Conservation (phyloP, 441 rosid genomes). For the Erodium texanum region DNA sequence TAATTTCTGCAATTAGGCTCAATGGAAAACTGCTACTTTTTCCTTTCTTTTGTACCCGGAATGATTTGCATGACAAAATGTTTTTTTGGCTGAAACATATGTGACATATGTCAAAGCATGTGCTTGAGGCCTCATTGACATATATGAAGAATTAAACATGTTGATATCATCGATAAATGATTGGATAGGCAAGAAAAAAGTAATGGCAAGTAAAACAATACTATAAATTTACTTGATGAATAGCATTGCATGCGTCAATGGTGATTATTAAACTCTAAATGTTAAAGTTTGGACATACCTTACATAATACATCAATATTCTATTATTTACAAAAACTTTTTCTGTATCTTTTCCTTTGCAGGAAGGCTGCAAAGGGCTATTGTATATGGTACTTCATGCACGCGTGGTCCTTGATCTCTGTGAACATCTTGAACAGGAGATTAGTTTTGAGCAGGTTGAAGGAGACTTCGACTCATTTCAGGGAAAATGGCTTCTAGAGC, state of each 20-base stretch:
- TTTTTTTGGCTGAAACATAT: neutral
- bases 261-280: neutral
- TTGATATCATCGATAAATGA: neutral
- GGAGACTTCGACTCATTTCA: slow-evolving; percentile 88
- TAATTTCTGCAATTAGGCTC: too few species aligned
- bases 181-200: neutral
- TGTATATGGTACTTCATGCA: slow-evolving; percentile 97
- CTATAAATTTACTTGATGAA: neutral
- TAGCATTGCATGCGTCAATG: neutral
- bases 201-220: neutral
- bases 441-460: slow-evolving; percentile 84
- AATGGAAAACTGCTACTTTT: neutral
- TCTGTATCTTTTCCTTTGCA: slow-evolving; percentile 26
- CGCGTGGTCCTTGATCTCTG: slow-evolving; percentile 81
- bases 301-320: neutral
- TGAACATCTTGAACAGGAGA: slow-evolving; percentile 74
- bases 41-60: neutral
- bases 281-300: neutral
- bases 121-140: neutral
- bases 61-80: neutral
- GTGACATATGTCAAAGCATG: neutral
- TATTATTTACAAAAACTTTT: slow-evolving; percentile 1
- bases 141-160: neutral
- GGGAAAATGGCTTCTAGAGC: slow-evolving; percentile 91
- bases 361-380: slow-evolving; percentile 96